A percentile compares a stretch with the other conserved stretches of the same genome.
These are phyloP conservation scores for Moesziomyces sp. DNA, from an alignment of 1,284 basidiomycete species.

Conservation along the genomic window DNA sequence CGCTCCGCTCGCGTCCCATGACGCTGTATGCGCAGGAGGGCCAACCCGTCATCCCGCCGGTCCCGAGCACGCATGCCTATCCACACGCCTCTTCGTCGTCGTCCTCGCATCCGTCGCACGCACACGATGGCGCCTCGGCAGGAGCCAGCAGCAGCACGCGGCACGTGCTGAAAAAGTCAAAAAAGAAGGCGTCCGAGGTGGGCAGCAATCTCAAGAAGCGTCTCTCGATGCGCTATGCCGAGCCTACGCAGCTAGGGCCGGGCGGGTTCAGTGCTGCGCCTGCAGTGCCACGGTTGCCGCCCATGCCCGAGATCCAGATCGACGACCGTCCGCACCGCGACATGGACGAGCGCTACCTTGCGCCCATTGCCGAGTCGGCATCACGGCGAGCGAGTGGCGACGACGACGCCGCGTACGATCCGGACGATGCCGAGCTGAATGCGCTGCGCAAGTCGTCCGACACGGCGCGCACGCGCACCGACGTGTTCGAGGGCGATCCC, in stretches of 20 bases:
- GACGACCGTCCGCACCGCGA: conserved; percentile 24
- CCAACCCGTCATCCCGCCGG: conserved; percentile 26
- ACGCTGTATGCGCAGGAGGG: conserved; percentile 62
- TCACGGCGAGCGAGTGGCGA: not conserved
- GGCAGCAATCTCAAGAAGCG: conserved; percentile 65
- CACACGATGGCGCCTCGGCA: conserved; percentile 3
- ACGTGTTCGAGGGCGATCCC: conserved; percentile 42
- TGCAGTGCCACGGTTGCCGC: conserved; percentile 40
- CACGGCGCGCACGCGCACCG: conserved; percentile 20
- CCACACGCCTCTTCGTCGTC: conserved; percentile 2
- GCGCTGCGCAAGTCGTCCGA: conserved; percentile 32
- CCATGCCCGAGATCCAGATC: conserved; percentile 32
- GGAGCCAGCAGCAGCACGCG: conserved; percentile 3
- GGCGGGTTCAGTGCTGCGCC: conserved; percentile 51
- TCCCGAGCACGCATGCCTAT: conserved; percentile 1
- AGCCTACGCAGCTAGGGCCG: conserved; percentile 56
- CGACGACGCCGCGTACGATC: conserved; percentile 30
- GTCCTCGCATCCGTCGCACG: conserved; percentile 8
- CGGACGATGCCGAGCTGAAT: conserved; percentile 28
- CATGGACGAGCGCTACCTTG: conserved; percentile 7
- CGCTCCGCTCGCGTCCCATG: conserved; percentile 63
- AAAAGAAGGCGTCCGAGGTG: conserved; percentile 55
- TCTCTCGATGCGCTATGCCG: conserved; percentile 65
- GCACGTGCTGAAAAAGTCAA: conserved; percentile 41
- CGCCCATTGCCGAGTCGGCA: conserved; percentile 40